Base-by-base conservation (phyloP, 306 rosid species). In the Dryas drummondii region DNA sequence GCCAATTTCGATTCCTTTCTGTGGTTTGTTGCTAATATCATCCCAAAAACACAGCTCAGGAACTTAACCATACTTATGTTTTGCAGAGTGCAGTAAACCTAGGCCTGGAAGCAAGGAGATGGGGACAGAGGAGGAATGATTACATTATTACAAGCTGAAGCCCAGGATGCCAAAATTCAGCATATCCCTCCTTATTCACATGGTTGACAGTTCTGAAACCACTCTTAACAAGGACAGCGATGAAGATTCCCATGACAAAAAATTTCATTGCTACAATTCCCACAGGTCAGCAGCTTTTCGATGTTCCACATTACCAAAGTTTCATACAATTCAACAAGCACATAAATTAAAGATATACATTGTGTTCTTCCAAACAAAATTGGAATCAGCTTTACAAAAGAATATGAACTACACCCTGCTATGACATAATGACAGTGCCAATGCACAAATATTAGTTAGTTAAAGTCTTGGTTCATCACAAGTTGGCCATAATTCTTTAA, bases 351-450 rank as follows among this genome's bases (percentile, higher is more conserved):
- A 13, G 66, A 4, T 57, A 47, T 68, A 84, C 82, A 75, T 12
- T 9, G 16, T 53, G 77, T 71, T 78, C 69, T 45, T 19, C 69
- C 55, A 50, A 54, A 53, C 66, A 75, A 73, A 72, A 68, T 62
- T 74, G 55, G 84, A 78, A 83, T 48, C 71, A 72, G 68, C 73
- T 72, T 66, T 22, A 56, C 47, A 82, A 40, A 76, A 80, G 62
- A 56, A 46, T 51, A 54, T 41, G 49, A 57, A 73, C 63, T 61
- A 27, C 7, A 42, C 45, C 46, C 27, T 17, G 58, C 73, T 57
- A 54, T 46, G 71, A 73, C 19, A 32, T 14, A 3, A 14, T 9
- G 9, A 13, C 9, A 16, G 51, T 54, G 61, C 71, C 73, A 68
- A 32, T 1, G 37, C 37, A 74, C 69, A 76, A 68, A 66, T 62